phyloP scores from a whole-genome alignment of 2,329 filamentous ascomycete genomes.

The Pseudocercospora crystallina region DNA sequence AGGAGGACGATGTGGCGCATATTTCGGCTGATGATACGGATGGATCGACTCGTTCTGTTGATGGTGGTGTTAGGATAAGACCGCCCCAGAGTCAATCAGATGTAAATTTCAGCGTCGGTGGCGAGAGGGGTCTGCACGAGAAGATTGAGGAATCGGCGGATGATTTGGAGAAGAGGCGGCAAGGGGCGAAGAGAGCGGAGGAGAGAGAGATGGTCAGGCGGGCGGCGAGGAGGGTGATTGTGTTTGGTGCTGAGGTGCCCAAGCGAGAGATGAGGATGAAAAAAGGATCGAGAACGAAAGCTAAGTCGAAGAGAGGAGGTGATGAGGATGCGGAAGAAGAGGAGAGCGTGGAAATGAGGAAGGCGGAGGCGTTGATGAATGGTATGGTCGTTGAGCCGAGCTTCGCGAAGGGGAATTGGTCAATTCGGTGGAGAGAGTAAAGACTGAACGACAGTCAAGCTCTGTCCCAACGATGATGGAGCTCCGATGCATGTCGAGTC shows the following conservation, averaged over 20 bases:
- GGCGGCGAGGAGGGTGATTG: slow-evolving; percentile 62
- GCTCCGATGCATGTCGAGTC: no score
- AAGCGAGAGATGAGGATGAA: slow-evolving; percentile 20
- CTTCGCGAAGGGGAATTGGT: slow-evolving; percentile 63
- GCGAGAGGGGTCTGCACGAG: slow-evolving; percentile 57
- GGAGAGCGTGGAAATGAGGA: slow-evolving; percentile 34
- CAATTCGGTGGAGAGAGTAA: slow-evolving; percentile 56
- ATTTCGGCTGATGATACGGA: slow-evolving; percentile 5
- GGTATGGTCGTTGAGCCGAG: slow-evolving; percentile 59
- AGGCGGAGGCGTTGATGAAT: slow-evolving; percentile 61
- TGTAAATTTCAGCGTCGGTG: slow-evolving; percentile 56
- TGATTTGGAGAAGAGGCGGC: slow-evolving; percentile 49
- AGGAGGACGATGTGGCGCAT: slow-evolving; percentile 18
- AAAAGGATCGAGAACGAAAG: slow-evolving; percentile 17
- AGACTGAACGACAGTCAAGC: no score
- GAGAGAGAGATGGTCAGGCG: slow-evolving; percentile 60
- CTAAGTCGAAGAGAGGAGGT: slow-evolving; percentile 19
- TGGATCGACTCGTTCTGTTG: slow-evolving; percentile 14
- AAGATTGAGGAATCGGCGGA: slow-evolving; percentile 53
- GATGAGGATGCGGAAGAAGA: slow-evolving; percentile 22
- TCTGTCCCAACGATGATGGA: no score
- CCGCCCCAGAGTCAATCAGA: slow-evolving; percentile 48
- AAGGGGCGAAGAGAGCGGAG: slow-evolving; percentile 51
- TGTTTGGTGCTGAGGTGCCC: slow-evolving; percentile 51
- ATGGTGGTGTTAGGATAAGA: slow-evolving; percentile 29